Conservation (phyloP, 225 moss, liverwort and hornwort species). For the Marchantia polymorpha region DNA sequence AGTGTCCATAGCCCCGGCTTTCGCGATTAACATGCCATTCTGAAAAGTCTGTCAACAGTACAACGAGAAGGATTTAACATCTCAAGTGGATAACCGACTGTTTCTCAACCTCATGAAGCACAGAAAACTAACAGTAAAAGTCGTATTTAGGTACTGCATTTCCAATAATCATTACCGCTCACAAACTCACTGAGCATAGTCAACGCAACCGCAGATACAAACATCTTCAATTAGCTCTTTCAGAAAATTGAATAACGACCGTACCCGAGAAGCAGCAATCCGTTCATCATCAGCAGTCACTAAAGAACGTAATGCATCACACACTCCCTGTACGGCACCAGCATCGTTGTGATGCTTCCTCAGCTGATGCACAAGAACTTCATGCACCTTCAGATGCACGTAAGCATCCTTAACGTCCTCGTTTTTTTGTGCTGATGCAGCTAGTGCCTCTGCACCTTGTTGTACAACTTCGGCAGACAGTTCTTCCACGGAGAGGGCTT, state of each 20-base stretch:
- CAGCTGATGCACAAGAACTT: conserved; percentile 57
- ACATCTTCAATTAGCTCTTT: neutral
- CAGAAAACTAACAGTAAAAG: neutral
- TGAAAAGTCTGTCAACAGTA: conserved; percentile 58
- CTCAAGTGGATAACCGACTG: neutral
- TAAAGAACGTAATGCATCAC: conserved; percentile 81
- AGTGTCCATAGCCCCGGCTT: conserved; percentile 74
- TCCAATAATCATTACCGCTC: neutral
- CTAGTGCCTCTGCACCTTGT: conserved; percentile 56
- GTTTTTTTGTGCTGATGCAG: conserved; percentile 63
- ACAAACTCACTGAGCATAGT: neutral
- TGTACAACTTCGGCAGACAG: conserved; percentile 38
- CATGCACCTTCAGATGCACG: conserved; percentile 66
- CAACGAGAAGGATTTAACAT: neutral
- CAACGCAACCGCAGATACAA: neutral
- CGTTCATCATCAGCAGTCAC: conserved; percentile 83
- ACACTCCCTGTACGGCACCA: conserved; percentile 73
- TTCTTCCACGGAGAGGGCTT: conserved; percentile 61
- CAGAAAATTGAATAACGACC: neutral
- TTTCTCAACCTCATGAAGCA: neutral
- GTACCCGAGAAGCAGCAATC: conserved; percentile 80
- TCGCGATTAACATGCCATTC: conserved; percentile 90
- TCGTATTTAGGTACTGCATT: too few relatives aligned
- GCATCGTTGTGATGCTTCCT: conserved; percentile 61
- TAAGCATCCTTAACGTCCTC: conserved; percentile 73